Evolutionary conservation across 208 protist species (phyloP).

Genomic region (Leishmania tropica): DNA sequence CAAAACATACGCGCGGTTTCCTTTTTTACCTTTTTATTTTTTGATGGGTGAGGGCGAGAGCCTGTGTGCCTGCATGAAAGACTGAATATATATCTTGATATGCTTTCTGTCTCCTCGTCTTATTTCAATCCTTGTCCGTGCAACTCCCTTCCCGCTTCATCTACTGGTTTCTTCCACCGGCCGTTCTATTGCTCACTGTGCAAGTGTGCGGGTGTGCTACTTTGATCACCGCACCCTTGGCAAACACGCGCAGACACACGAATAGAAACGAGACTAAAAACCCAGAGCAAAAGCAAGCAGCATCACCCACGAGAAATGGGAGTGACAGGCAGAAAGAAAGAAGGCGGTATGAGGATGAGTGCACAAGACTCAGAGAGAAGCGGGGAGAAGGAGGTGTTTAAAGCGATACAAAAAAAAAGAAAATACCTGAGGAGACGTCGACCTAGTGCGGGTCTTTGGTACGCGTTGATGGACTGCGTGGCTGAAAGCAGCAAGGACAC

Average conservation of each 20-base stretch:
- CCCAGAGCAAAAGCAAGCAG: neutral
- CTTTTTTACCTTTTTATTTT: neutral
- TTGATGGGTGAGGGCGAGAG: neutral
- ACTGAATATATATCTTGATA: constrained; percentile 1
- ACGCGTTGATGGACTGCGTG: neutral
- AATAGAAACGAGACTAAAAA: neutral
- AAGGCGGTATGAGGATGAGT: constrained; percentile 3
- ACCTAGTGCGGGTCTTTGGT: neutral
- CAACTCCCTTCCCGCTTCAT: neutral
- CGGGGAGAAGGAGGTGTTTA: constrained; percentile 3
- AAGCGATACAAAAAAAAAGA: neutral
- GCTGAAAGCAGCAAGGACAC: constrained; percentile 2
- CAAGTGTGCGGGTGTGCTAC: neutral
- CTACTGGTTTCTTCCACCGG: too few species aligned
- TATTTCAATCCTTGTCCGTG: neutral
- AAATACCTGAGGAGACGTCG: neutral
- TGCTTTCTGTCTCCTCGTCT: neutral
- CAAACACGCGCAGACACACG: neutral
- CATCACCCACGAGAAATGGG: neutral
- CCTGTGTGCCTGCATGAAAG: neutral
- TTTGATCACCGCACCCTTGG: neutral
- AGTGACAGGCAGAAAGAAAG: constrained; percentile 9
- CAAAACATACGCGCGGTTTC: neutral
- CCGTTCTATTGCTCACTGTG: neutral
- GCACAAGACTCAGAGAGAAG: neutral